Evolutionary conservation across 495 filamentous ascomycete species (phyloP), one percentile per base, ranked within the genome.

Genomic region (Penicillium cinerascens): DNA sequence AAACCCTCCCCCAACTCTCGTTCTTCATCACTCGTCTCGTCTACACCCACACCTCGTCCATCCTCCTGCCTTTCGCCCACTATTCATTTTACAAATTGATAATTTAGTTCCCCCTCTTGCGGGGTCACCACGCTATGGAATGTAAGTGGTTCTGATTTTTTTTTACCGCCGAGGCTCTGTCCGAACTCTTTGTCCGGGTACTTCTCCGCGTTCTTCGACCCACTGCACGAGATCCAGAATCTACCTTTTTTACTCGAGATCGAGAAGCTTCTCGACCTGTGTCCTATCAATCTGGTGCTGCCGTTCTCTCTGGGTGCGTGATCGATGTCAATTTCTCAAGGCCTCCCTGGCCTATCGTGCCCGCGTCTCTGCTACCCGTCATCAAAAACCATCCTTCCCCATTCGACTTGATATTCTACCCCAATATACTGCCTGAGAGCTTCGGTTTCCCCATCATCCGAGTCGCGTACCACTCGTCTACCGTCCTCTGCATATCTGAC

Each of bases 71-170:
- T 49, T 52, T 58, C 59, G 51, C 56, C 65, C 60, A 56, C 54
- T 64, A 69, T 65, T 66, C 52, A 57, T 44, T 56, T 60, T 39
- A 42, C 52, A 65, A 55, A 63, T 63, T 68, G 56, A 64, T 64
- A 56, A 44, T 42, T 44, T 60, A 57, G 35, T 43, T 51, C 55
- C 56, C 65, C 66, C 70, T 66, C 42, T 63, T 57, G 61, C 56
- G 74, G 74, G 74, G 74, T 77, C 74, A 75, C 74, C 74, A 68
- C 72, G 74, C 73, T 75, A 74, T 74, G 70, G 70, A 75, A 59
- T 71, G 74, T 77, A 66, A 74, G 74, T 75, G 25, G 56, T 63
- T 68, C 65, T 69, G 29, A 59, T 64, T 68, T 66, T 69, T 54
- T 67, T 67, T 49, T 54, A 49, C 23, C 60, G 54, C 9, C 16